Base-by-base conservation (phyloP, 2,329 filamentous ascomycete species). In the Phaeosphaeriaceae sp. region DNA sequence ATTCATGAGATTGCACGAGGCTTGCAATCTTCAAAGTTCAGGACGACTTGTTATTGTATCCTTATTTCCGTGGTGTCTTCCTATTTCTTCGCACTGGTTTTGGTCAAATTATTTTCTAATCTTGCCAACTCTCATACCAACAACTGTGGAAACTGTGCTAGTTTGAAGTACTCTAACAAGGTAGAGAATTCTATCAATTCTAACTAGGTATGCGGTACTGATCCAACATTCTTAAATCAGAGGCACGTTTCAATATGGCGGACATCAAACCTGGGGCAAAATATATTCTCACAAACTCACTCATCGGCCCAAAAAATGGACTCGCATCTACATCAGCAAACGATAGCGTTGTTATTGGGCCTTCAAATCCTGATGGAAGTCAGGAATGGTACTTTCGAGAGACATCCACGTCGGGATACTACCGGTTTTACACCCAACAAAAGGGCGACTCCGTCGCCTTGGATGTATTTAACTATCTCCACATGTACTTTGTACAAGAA, bases 321-420 rank as follows among this genome's bases (percentile, higher is more conserved):
- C 47, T 59, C 2, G 35, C 52, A 11, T 53, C 47, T 3, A 53
- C 49, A 3, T 38, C 39, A 3, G 23, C 34, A 16, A 54, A 51
- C 20, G 52, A 53, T 17, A 49, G 39, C 4, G n/a, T 59, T 29
- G 30, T 59, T 16, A 35, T 56, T 6, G 34, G n/a, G 3, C 21
- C 55, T 13, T 20, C 23, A 17, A 28, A 26, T 12, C 17, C 34
- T 13, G 16, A 21, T 15, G 32, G 26, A 18, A 45, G 36, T 15
- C 50, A 54, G 15, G 21, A 23, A 50, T 56, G 56, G 56, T 59
- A 48, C 46, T 54, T 59, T 26, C 45, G 36, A 4, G 15, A 44
- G 9, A 51, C 47, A 6, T 38, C 35, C 1, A n/a, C 4, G 12
- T 3, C 15, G n/a, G 36, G 30, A 12, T 45, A 47, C 36, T 57